phyloP scores from a whole-genome alignment of 176 grass and related monocot species.

The Musa beccarii region DNA sequence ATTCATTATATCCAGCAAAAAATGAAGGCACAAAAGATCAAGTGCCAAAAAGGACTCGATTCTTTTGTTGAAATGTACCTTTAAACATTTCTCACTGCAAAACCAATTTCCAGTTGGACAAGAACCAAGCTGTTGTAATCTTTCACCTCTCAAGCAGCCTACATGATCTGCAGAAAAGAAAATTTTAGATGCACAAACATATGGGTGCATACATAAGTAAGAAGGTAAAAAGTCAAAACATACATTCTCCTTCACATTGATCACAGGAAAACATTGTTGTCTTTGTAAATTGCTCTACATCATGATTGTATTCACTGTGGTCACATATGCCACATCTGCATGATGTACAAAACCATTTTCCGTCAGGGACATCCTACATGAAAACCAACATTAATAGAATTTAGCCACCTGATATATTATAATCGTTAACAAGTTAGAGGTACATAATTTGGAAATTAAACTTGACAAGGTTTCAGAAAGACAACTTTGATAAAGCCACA shows the following conservation, averaged over 20 bases:
- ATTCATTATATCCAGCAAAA: conserved; percentile 4
- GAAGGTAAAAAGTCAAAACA: conserved; percentile 19
- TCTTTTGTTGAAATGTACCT: conserved; percentile 31
- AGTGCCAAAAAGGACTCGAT: not conserved
- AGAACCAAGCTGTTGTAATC: conserved; percentile 25
- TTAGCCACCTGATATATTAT: not conserved
- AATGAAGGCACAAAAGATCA: conserved; percentile 11
- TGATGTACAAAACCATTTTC: conserved; percentile 61
- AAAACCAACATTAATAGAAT: too few relatives aligned
- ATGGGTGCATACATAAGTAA: conserved; percentile 9
- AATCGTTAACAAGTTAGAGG: not conserved
- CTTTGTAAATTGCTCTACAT: conserved; percentile 36
- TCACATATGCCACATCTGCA: conserved; percentile 57
- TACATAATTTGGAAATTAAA: not conserved
- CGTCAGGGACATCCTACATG: conserved; percentile 40
- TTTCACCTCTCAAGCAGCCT: conserved; percentile 39
- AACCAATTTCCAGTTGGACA: conserved; percentile 43
- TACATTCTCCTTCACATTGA: conserved; percentile 73
- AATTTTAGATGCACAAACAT: conserved; percentile 18
- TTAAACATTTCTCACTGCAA: conserved; percentile 52
- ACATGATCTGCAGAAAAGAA: conserved; percentile 53
- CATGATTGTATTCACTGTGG: conserved; percentile 39
- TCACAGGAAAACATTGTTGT: conserved; percentile 59
- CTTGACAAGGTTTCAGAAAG: not conserved
- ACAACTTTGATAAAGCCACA: not conserved